Evolutionary conservation across 441 rosid genomes (phyloP).

Genomic region (Pelargonium fulgidum): DNA sequence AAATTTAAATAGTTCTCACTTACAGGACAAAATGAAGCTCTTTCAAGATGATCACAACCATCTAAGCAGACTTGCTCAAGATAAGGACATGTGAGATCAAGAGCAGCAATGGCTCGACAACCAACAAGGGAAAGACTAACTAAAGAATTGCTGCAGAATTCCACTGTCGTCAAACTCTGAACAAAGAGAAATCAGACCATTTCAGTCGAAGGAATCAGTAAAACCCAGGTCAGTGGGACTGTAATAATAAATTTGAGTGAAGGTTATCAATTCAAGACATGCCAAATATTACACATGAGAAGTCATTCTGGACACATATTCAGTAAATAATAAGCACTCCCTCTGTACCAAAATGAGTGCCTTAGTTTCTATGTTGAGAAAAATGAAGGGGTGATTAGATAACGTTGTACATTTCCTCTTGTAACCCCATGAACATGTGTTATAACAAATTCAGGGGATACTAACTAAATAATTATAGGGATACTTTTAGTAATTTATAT

Average conservation of each 20-base stretch:
- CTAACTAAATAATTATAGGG: too few relatives aligned
- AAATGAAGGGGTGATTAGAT: too few relatives aligned
- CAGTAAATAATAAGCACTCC: too few relatives aligned
- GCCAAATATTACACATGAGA: not conserved
- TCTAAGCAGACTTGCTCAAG: constrained; percentile 82
- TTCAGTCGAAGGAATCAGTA: constrained; percentile 11
- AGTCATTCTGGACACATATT: not conserved
- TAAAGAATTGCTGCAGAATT: constrained; percentile 70
- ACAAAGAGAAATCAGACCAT: constrained; percentile 15
- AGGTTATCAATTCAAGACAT: too few relatives aligned
- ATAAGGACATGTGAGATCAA: constrained; percentile 66
- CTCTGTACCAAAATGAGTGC: too few relatives aligned
- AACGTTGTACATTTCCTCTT: too few relatives aligned
- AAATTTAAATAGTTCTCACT: constrained; percentile 28
- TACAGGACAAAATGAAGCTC: constrained; percentile 83
- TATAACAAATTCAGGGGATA: too few relatives aligned
- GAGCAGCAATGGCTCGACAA: constrained; percentile 73
- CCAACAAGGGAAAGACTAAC: constrained; percentile 88
- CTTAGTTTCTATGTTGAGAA: too few relatives aligned
- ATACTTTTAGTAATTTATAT: too few relatives aligned
- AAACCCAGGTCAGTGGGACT: not conserved
- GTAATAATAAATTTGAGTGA: not conserved
- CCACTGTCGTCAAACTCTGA: constrained; percentile 77
- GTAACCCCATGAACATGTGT: too few relatives aligned
- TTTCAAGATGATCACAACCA: constrained; percentile 94